Conservation (phyloP, 2,329 filamentous ascomycete species). For the Fusarium buharicum region DNA sequence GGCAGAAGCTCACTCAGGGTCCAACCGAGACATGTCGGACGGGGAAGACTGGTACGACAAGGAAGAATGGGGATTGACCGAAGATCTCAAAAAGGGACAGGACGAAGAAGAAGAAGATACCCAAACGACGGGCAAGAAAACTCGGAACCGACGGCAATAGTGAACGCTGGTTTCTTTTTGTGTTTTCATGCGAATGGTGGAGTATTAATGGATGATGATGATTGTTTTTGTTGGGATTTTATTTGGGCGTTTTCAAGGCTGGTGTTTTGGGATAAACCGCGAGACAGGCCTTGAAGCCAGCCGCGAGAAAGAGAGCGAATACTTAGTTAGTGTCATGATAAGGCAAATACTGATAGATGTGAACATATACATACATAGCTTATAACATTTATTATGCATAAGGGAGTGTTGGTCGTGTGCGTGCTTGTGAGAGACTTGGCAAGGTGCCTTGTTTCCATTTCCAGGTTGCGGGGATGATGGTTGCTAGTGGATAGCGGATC, state of each 20-base stretch:
- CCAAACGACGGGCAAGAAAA: conserved; percentile 68
- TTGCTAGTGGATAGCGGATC: conserved; percentile 1
- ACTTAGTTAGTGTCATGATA: conserved; percentile 14
- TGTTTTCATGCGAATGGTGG: conserved; percentile 6
- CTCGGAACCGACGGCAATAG: conserved; percentile 61
- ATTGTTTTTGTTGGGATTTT: conserved; percentile 36
- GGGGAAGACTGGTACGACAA: conserved; percentile 91
- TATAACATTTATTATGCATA: no score
- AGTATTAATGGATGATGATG: conserved; percentile 41
- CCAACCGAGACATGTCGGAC: conserved; percentile 80
- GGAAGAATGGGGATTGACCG: conserved; percentile 79
- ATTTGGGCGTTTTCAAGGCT: conserved; percentile 35
- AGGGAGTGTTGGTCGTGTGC: neutral
- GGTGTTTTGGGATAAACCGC: conserved; percentile 34
- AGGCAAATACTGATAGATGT: conserved; percentile 19
- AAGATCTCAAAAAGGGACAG: conserved; percentile 82
- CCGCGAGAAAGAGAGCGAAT: conserved; percentile 28
- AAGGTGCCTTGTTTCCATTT: conserved; percentile 2
- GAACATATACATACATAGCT: neutral
- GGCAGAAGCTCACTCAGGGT: conserved; percentile 76
- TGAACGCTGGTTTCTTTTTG: conserved; percentile 3
- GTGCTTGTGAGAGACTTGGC: neutral
- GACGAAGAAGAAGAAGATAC: conserved; percentile 84
- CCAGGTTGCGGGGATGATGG: conserved; percentile 23
- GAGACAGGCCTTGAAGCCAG: conserved; percentile 34